Percentiles rank a stretch among this genome's conserved stretches.
Evolutionary conservation across 176 grass and related monocot genomes (phyloP).

Genomic region (Carex cristatella): DNA sequence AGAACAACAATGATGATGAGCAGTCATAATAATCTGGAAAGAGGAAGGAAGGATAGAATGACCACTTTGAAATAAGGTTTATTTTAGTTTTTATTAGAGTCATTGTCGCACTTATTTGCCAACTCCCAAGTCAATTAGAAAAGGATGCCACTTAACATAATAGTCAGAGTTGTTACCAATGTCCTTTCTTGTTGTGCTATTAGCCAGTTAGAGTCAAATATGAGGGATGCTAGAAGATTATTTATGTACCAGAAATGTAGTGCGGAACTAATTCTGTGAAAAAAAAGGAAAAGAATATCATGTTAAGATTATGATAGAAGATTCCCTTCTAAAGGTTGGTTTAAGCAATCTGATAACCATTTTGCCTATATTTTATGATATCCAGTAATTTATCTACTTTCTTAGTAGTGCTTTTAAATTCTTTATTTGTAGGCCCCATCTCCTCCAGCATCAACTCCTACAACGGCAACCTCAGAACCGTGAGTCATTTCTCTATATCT

Average conservation of each 20-base stretch:
- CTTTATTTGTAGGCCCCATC: constrained; percentile 35
- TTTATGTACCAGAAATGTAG: neutral
- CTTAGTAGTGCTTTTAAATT: neutral
- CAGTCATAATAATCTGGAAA: neutral
- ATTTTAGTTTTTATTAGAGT: neutral
- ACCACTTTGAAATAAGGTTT: neutral
- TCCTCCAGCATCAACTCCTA: constrained; percentile 46
- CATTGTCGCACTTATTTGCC: neutral
- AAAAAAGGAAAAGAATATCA: neutral
- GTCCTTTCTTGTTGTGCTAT: neutral
- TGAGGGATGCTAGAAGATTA: neutral
- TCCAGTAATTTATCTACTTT: neutral
- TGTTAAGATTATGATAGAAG: neutral
- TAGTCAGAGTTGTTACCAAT: neutral
- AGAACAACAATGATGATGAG: neutral
- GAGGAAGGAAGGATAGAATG: neutral
- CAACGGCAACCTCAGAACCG: constrained; percentile 37
- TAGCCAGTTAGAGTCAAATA: neutral
- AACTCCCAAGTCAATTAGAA: neutral
- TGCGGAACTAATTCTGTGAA: neutral
- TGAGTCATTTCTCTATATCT: constrained; percentile 28
- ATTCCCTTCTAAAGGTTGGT: neutral
- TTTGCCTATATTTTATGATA: neutral
- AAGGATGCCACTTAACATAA: neutral
- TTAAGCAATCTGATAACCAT: neutral